Evolutionary conservation across 2,329 filamentous ascomycete genomes (phyloP), one percentile per base, ranked within the genome.

Genomic region (Simplicillium aogashimaense): DNA sequence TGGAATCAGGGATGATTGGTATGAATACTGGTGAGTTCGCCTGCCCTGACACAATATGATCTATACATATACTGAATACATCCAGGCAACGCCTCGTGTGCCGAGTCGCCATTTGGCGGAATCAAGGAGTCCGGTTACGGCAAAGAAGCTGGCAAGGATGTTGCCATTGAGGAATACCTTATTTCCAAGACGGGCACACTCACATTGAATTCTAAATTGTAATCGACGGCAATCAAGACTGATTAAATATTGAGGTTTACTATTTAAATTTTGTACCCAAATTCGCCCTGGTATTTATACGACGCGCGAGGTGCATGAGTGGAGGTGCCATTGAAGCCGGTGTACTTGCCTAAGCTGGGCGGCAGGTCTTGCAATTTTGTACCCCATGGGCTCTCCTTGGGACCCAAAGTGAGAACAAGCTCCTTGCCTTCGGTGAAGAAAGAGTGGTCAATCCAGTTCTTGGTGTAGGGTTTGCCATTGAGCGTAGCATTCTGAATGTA

Each of bases 1-100:
- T 83, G 35, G 72, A 84, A 44, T 71, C 78, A 1, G 79, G 78
- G 8, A 83, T 83, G 78, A 70, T 83, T 3, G 78, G 76, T 41
- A 70, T 78, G 31, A 80, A 80, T 52, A 78, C 74, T 2, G 76
- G 76, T 12, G 9, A 25, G 20, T 25, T 9, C 5, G 20, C 20
- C 9, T 9, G 20, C 9, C 20, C 5, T 9, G n/a, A n/a, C n/a
- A n/a, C n/a, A n/a, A n/a, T n/a, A 41, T 63, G 16, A 48, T 56
- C 13, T 47, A 7, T 16, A 34, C 29, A 34, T 7, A 16, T 34
- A n/a, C 13, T n/a, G n/a, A 9, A 25, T 9, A 25, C 9, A 9
- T 9, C 20, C 45, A 3, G 49, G 47, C 20, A 46, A 47, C 25
- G 48, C 47, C 32, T 49, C 42, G 16, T 45, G 46, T 4, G 44